Evolutionary conservation across 2,329 filamentous ascomycete genomes (phyloP), one percentile per base, ranked within the genome.

Genomic region (Stylonectria norvegica): DNA sequence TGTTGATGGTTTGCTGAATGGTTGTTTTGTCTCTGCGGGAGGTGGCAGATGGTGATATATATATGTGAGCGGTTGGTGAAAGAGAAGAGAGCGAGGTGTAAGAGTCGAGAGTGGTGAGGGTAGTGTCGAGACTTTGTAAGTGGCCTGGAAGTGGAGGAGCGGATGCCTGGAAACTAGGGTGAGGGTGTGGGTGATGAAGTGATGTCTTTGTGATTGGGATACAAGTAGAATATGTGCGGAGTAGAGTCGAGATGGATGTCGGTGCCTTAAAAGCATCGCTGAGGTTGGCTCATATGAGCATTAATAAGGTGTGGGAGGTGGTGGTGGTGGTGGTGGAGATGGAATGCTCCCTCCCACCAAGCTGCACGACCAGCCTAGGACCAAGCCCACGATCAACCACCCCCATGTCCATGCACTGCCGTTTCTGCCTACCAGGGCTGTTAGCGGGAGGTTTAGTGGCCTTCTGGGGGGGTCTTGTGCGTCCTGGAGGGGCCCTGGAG

Each of bases 371-470:
- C 46, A 52, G 49, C 48, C 45, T 44, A 36, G 39, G 36, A 17
- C 20, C 46, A 29, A 20, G 45, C 30, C 15, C 35, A 25, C 25
- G 30, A 34, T 18, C 5, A 3, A 18, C 27, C 17, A n/a, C 14
- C 18, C 25, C 12, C 35, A 17, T 48, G 46, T 43, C 27, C 27
- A 8, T 38, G 43, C 23, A 15, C 25, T 32, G 48, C 43, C 45
- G 53, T 56, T 56, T 56, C 53, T 56, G 53, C 53, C 53, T 56
- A 56, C 53, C 44, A 48, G 34, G 25, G 23, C 17, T 20, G 38
- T 11, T 28, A 32, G 38, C 31, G 27, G 27, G 27, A 14, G 15
- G 8, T 9, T 30, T 9, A 27, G 22, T 34, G 35, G 42, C 46
- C 34, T 36, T 45, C 35, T 39, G 43, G 42, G 47, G 35, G 34